These are phyloP conservation scores for Protomyces pachydermus DNA, from an alignment of 1,139 yeast genomes.

Conservation along the genomic window DNA sequence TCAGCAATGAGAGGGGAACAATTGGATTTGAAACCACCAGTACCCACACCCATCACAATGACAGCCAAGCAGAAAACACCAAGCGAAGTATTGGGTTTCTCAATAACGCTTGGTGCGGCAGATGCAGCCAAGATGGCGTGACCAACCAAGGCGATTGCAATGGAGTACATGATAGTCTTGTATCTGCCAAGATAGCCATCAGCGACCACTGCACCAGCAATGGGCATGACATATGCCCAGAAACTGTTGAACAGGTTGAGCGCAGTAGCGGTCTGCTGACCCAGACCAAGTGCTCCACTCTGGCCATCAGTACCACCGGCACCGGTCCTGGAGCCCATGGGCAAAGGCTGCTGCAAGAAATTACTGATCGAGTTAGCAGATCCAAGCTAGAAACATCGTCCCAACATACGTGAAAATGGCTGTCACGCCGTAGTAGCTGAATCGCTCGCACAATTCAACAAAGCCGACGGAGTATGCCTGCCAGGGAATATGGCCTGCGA, in stretches of 20 bases:
- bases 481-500: slow-evolving; percentile 45
- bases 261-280: slow-evolving; percentile 65
- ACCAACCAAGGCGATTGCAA: slow-evolving; percentile 58
- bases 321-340: slow-evolving; percentile 27
- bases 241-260: slow-evolving; percentile 74
- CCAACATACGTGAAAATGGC: slow-evolving; percentile 48
- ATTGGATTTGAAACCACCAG: slow-evolving; percentile 79
- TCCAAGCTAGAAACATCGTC: no score
- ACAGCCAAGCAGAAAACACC: slow-evolving; percentile 57
- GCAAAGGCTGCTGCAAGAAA: slow-evolving; percentile 54
- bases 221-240: slow-evolving; percentile 78
- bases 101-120: slow-evolving; percentile 60
- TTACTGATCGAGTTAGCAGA: slow-evolving; percentile 49
- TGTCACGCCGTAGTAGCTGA: slow-evolving; percentile 71
- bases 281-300: slow-evolving; percentile 59
- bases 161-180: slow-evolving; percentile 60
- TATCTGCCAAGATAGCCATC: slow-evolving; percentile 72
- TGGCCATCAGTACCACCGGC: slow-evolving; percentile 25
- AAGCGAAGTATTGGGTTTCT: slow-evolving; percentile 44
- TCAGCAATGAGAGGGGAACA: slow-evolving; percentile 76
- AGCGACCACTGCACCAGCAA: slow-evolving; percentile 69
- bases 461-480: slow-evolving; percentile 68
- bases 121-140: slow-evolving; percentile 61
- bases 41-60: slow-evolving; percentile 66
- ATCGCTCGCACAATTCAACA: slow-evolving; percentile 77